These are phyloP conservation scores for Arthromyces matolae DNA, from an alignment of 768 basidiomycete genomes.

Conservation along the genomic window DNA sequence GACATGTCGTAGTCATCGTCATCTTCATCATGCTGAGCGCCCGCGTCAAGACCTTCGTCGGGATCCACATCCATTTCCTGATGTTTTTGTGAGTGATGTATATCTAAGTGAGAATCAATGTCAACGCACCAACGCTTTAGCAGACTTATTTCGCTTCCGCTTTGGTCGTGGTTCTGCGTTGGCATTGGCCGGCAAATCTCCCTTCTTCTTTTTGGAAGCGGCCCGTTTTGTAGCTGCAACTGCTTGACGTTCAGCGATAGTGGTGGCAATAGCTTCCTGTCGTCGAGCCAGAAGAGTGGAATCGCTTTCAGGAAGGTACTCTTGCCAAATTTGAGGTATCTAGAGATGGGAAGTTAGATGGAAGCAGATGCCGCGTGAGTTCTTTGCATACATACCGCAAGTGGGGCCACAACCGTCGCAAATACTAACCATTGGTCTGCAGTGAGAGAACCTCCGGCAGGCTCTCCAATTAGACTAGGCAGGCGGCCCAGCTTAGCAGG, in stretches of 20 bases:
- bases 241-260: background rate
- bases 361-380: background rate
- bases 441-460: slow-evolving; percentile 30
- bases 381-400: slow-evolving; percentile 13
- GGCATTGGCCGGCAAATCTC: too few relatives aligned
- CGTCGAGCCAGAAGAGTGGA: background rate
- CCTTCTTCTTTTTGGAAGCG: too few relatives aligned
- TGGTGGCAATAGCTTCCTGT: background rate
- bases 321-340: slow-evolving; percentile 27
- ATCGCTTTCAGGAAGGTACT: slow-evolving; percentile 2
- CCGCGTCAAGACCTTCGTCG: too few relatives aligned
- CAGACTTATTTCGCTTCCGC: too few relatives aligned
- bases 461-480: slow-evolving; percentile 25
- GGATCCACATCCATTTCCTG: too few relatives aligned
- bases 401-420: slow-evolving; percentile 24
- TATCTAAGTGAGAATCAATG: too few relatives aligned
- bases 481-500: slow-evolving; percentile 10
- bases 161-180: too few relatives aligned
- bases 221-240: too few relatives aligned
- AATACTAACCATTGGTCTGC: slow-evolving; percentile 33
- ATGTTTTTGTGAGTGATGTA: too few relatives aligned
- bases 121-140: too few relatives aligned
- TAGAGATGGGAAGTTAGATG: slow-evolving; percentile 1
- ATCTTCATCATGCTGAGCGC: too few relatives aligned
- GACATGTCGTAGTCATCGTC: too few relatives aligned